phyloP scores from a whole-genome alignment of 768 basidiomycete species.

The Cytidiella melzeri region DNA sequence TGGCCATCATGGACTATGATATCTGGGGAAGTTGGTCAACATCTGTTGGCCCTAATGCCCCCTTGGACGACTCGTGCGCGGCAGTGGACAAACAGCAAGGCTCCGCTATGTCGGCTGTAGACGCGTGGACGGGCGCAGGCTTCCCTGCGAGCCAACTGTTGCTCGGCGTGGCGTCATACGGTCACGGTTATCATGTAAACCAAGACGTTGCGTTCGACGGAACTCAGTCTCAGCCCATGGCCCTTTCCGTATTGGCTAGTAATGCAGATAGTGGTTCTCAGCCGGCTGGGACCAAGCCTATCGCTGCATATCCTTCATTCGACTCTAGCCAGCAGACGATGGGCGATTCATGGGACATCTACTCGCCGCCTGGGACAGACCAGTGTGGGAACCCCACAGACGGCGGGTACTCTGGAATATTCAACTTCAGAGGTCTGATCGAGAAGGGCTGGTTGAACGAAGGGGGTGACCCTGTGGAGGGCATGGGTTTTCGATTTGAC shows the following conservation, averaged over 20 bases:
- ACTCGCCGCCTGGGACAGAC: constrained; percentile 22
- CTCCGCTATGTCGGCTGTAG: constrained; percentile 72
- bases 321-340: constrained; percentile 34
- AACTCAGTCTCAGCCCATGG: constrained; percentile 17
- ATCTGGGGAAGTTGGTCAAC: constrained; percentile 44
- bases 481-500: constrained; percentile 39
- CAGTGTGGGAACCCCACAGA: constrained; percentile 30
- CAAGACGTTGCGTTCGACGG: constrained; percentile 28
- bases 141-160: constrained; percentile 75
- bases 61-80: constrained; percentile 74
- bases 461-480: constrained; percentile 38
- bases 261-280: background rate
- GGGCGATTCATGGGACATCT: constrained; percentile 32
- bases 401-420: constrained; percentile 43
- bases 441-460: constrained; percentile 46
- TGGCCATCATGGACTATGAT: constrained; percentile 69
- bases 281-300: constrained; percentile 21
- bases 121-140: constrained; percentile 71
- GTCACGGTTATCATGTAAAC: constrained; percentile 58
- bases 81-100: constrained; percentile 52
- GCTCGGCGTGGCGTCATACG: constrained; percentile 81
- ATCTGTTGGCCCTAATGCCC: constrained; percentile 79
- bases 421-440: constrained; percentile 57
- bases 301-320: constrained; percentile 47
- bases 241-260: background rate